Base-by-base conservation (phyloP, 164 flowering plant genomes). In the Saururus chinensis region DNA sequence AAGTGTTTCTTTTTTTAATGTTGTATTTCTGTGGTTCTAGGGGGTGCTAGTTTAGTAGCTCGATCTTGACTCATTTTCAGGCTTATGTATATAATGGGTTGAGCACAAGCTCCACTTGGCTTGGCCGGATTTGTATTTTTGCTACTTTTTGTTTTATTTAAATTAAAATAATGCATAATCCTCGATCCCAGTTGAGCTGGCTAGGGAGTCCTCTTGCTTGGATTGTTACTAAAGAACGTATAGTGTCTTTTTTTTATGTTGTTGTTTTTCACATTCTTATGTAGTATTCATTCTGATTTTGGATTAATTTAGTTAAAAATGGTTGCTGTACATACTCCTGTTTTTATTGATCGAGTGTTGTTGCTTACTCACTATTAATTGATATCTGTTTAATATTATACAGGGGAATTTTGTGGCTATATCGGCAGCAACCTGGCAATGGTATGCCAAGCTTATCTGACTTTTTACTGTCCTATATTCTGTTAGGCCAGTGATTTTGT, bases 351-450 rank as follows among this genome's bases (percentile, higher is more conserved):
- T 14, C n/a, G 17, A 42, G 14, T 42, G 17, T 9, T 42, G 49
- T 9, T 42, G 17, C 17, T 14, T 4, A 42, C 49, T 14, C 1
- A 10, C 49, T 14, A 42, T 10, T 42, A 4, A 2, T 45, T 45
- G 49, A 45, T 45, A 45, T 45, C 17, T 45, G 14, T 8, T 0
- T 45, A 40, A 53, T 52, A 9, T 22, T 20, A 6, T 56, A 68
- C 86, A 89, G 96, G 77, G 88, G 84, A 9, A 87, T 89, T 42
- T 72, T 89, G 37, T 82, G 78, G 84, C 63, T 87, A 53, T 84
- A 80, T 51, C 86, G 85, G 57, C 82, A 71, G 69, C 89, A 89
- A 73, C 48, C 93, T 59, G 89, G 92, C 64, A 80, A 89, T 55
- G 96, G 96, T 89, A 86, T 57, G 74, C 21, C 37, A 65, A 19